phyloP scores from a whole-genome alignment of 306 rosid species.

The Cucumis cinereus region DNA sequence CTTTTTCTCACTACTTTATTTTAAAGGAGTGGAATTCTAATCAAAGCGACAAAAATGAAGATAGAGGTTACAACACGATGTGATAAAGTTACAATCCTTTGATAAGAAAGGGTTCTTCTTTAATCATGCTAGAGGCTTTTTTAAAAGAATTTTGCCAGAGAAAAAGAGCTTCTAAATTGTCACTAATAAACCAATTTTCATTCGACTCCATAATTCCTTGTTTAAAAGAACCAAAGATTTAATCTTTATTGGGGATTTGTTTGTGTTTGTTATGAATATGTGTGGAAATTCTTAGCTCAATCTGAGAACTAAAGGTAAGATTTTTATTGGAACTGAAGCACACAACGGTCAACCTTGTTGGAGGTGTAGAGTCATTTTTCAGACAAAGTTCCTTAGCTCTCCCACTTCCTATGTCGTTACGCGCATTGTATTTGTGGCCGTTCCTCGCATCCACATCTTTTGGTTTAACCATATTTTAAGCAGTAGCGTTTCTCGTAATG shows the following conservation, averaged over 20 bases:
- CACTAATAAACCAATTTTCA: not conserved
- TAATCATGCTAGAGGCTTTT: not conserved
- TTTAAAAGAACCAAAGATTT: not conserved
- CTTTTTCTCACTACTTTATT: not conserved
- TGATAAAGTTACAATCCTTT: not conserved
- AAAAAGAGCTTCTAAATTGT: not conserved
- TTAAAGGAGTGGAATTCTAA: not conserved
- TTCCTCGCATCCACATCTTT: too few relatives aligned
- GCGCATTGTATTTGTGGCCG: too few relatives aligned
- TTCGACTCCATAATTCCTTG: too few relatives aligned
- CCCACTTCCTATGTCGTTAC: too few relatives aligned
- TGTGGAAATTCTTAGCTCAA: too few relatives aligned
- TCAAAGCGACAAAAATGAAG: not conserved
- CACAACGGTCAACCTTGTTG: too few relatives aligned
- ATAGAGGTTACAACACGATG: not conserved
- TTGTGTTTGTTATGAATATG: not conserved
- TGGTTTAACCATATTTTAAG: too few relatives aligned
- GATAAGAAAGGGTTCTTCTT: not conserved
- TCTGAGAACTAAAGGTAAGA: too few relatives aligned
- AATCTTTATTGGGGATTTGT: not conserved
- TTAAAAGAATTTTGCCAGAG: not conserved
- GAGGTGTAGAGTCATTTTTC: too few relatives aligned
- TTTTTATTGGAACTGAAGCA: too few relatives aligned
- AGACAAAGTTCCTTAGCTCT: too few relatives aligned
- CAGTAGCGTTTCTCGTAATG: too few relatives aligned